phyloP scores from a whole-genome alignment of 306 rosid species.

The Quercus engelmannii region DNA sequence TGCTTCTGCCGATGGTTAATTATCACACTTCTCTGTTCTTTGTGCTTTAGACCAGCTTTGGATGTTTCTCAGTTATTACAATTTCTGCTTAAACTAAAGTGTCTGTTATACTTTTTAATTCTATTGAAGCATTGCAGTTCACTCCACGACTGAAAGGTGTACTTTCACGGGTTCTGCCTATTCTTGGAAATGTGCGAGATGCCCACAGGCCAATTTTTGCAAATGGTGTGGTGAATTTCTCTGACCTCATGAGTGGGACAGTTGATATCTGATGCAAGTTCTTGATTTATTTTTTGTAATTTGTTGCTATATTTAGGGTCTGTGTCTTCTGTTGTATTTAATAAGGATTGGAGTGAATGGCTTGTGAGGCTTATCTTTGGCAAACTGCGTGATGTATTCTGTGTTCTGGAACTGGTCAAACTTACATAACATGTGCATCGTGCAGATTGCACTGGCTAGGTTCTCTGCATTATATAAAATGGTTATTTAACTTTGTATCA shows the following conservation, averaged over 20 bases:
- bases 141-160: conserved; percentile 87
- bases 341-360: neutral
- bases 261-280: conserved; percentile 16
- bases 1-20: conserved; percentile 79
- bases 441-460: conserved; percentile 5
- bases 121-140: conserved; percentile 75
- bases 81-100: conserved; percentile 26
- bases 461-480: conserved; percentile 9
- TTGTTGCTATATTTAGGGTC: neutral
- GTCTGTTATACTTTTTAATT: conserved; percentile 24
- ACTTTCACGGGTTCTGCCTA: conserved; percentile 89
- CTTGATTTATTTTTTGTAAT: neutral
- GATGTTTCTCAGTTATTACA: neutral
- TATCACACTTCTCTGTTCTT: conserved; percentile 16
- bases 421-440: neutral
- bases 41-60: conserved; percentile 14
- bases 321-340: neutral
- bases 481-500: neutral
- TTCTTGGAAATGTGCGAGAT: conserved; percentile 93
- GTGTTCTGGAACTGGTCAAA: conserved; percentile 22
- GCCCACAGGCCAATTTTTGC: conserved; percentile 82
- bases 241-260: conserved; percentile 13
- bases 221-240: conserved; percentile 57
- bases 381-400: conserved; percentile 1
- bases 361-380: neutral